These are phyloP conservation scores for Ustilago nuda DNA, from an alignment of 1,284 basidiomycete species.

Conservation along the genomic window DNA sequence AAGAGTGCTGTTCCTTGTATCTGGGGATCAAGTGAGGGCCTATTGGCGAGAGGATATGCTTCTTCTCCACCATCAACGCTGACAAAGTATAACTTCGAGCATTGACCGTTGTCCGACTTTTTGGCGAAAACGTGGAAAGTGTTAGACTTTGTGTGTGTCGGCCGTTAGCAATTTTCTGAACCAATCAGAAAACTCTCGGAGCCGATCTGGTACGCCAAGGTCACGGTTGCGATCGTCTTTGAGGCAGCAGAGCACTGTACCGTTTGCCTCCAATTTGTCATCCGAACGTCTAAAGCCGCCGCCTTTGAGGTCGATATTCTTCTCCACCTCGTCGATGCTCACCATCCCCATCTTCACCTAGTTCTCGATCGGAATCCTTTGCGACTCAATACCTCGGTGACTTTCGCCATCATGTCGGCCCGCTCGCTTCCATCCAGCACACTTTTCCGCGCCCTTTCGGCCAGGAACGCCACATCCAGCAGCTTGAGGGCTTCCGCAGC, in stretches of 20 bases:
- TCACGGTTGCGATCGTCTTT: constrained; percentile 25
- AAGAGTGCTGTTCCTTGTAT: too few species aligned
- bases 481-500: constrained; percentile 24
- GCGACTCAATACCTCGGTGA: constrained; percentile 5
- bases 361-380: not conserved
- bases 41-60: too few species aligned
- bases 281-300: constrained; percentile 15
- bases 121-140: not conserved
- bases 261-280: constrained; percentile 44
- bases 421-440: constrained; percentile 33
- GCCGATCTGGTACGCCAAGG: constrained; percentile 27
- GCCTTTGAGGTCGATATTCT: constrained; percentile 6
- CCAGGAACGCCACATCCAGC: constrained; percentile 31
- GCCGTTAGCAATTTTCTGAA: constrained; percentile 10
- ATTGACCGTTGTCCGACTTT: constrained; percentile 18
- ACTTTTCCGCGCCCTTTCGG: constrained; percentile 38
- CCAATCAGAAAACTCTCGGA: constrained; percentile 15
- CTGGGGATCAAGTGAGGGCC: too few species aligned
- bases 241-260: constrained; percentile 11
- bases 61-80: not conserved
- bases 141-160: constrained; percentile 22
- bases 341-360: constrained; percentile 7
- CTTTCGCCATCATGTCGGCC: constrained; percentile 33
- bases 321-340: constrained; percentile 17
- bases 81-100: not conserved